These are phyloP conservation scores for Cutaneotrichosporon dermatis DNA, from an alignment of 1,284 basidiomycete species.

Conservation along the genomic window DNA sequence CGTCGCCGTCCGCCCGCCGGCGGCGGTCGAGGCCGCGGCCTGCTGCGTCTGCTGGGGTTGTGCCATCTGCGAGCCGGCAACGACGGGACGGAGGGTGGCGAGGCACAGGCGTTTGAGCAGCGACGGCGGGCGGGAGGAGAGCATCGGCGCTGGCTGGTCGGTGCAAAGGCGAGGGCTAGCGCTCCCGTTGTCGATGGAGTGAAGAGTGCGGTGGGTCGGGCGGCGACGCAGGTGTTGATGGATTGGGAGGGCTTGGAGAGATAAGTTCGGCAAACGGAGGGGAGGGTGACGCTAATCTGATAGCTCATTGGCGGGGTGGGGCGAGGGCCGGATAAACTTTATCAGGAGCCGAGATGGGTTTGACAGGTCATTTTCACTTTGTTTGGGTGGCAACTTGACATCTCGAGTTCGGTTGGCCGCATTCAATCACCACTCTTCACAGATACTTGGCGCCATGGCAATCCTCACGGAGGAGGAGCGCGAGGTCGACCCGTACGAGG, in stretches of 20 bases:
- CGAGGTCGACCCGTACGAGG: conserved; percentile 65
- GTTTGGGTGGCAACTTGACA: conserved; percentile 7
- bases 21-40: conserved; percentile 3
- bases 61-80: not conserved
- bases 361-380: conserved; percentile 3
- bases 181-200: not conserved
- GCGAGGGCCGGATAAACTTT: not conserved
- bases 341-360: no score
- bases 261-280: no score
- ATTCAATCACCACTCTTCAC: not conserved
- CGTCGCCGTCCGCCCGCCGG: conserved; percentile 19
- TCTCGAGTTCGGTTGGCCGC: no score
- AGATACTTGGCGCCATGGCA: conserved; percentile 14
- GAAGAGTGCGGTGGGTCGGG: no score
- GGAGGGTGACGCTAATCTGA: conserved; percentile 2
- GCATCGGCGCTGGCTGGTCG: conserved; percentile 6
- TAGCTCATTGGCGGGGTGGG: not conserved
- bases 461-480: conserved; percentile 47
- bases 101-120: conserved; percentile 25
- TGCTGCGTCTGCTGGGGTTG: not conserved
- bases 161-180: no score
- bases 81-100: conserved; percentile 17
- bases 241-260: no score
- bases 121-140: conserved; percentile 21
- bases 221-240: no score